Base-by-base conservation (phyloP, 257 asterid species). In the Lantana camara region DNA sequence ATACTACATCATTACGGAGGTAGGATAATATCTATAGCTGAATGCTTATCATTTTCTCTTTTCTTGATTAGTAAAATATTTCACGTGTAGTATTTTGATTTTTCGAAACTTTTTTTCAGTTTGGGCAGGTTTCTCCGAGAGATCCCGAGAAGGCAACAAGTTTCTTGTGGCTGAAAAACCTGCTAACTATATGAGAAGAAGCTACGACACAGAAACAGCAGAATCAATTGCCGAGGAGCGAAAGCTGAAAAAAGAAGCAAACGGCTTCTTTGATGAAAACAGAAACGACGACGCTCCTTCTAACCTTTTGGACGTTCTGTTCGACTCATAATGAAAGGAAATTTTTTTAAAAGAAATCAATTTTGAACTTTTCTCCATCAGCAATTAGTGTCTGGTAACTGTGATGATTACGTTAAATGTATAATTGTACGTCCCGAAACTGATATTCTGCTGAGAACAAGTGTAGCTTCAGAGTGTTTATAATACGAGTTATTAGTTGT, bases 81-180 rank as follows among this genome's bases (percentile, higher is more conserved):
- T 34, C 12, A 7, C 19, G 32, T 29, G 23, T 30, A 20, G 20
- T 15, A 45, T 13, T 62, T 24, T 68, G 64, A 57, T 20, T 30
- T 15, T 12, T 57, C 19, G 4, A 30, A 35, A 48, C 55, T 40
- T 10, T 11, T 4, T 56, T 76, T 61, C 88, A 94, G 99, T 88
- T 53, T 94, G 97, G 99, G 97, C 99, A 59, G 96, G 93, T 74
- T 94, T 90, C 76, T 58, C 96, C 0, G 99, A 94, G 85, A 83
- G 99, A 79, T 66, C 72, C 35, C 97, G 99, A 24, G 97, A 94
- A 79, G 97, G 97, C 53, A 85, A 77, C 89, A 94, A 94, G 71
- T 94, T 81, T 77, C 38, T 84, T 56, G 96, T 94, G 59, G 92
- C 96, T 1, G 96, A 90, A 81, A 86, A 80, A 73, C 83, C 92